A percentile compares a stretch with the other conserved stretches of the same genome.
Evolutionary conservation across 1,284 basidiomycete genomes (phyloP).

Genomic region (Heterobasidion occidentale): DNA sequence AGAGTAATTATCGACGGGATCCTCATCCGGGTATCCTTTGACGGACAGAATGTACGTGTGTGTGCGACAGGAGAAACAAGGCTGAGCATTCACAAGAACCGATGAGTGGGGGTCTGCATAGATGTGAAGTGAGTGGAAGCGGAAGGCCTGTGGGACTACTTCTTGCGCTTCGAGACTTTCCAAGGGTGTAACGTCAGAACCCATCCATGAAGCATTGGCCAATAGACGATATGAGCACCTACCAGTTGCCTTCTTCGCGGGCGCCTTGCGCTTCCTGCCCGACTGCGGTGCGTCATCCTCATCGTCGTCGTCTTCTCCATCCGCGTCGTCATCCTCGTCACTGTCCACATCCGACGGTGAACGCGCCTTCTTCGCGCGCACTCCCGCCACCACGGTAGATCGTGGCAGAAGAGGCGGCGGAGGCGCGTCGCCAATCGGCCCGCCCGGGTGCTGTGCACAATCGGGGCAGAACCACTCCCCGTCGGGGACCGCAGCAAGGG

Average conservation of each 20-base stretch:
- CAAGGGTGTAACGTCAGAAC: not conserved
- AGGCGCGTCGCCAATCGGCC: constrained; percentile 22
- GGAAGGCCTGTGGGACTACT: constrained; percentile 8
- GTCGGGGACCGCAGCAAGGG: constrained; percentile 70
- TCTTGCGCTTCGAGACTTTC: constrained; percentile 24
- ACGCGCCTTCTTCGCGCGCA: constrained; percentile 12
- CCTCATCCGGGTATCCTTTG: not conserved
- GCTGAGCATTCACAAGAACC: not conserved
- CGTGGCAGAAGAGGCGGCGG: constrained; percentile 1
- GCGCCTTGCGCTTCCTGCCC: constrained; percentile 26
- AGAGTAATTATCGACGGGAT: not conserved
- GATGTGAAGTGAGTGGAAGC: not conserved
- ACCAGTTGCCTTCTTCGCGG: constrained; percentile 12
- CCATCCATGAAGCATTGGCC: too few species aligned
- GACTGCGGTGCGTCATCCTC: not conserved
- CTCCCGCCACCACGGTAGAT: not conserved
- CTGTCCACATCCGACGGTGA: constrained; percentile 5
- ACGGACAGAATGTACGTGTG: too few species aligned
- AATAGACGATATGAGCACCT: not conserved
- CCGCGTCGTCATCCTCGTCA: constrained; percentile 7
- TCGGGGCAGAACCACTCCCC: constrained; percentile 90
- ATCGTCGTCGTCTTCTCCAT: constrained; percentile 9
- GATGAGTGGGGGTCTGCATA: not conserved
- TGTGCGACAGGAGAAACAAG: not conserved
- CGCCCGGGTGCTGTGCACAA: constrained; percentile 38